phyloP scores from a whole-genome alignment of 2,329 filamentous ascomycete species.

The Ophiocordyceps camponoti-saundersi region DNA sequence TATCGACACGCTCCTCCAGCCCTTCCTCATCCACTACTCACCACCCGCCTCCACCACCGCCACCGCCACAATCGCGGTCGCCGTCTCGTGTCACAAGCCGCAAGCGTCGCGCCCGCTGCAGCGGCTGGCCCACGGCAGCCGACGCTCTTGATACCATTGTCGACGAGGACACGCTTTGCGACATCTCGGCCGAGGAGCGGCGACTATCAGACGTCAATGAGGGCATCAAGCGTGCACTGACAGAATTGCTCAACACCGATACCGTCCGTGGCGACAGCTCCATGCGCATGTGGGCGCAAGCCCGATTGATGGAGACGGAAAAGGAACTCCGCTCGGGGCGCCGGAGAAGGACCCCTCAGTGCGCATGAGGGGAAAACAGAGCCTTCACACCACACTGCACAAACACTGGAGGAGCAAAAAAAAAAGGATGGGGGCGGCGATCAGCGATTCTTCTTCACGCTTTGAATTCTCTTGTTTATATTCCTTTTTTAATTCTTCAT shows the following conservation, averaged over 20 bases:
- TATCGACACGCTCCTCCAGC: conserved; percentile 29
- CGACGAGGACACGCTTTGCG: conserved; percentile 28
- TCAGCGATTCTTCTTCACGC: neutral
- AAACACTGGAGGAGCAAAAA: neutral
- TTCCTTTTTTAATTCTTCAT: neutral
- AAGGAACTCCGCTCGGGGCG: conserved; percentile 37
- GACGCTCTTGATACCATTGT: conserved; percentile 21
- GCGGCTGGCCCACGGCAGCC: conserved; percentile 14
- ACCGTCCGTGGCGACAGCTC: conserved; percentile 30
- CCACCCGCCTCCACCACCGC: conserved; percentile 19
- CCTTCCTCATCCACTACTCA: conserved; percentile 43
- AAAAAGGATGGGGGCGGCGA: neutral
- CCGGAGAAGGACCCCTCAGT: conserved; percentile 14
- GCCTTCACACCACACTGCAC: neutral
- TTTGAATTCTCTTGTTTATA: neutral
- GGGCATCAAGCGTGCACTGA: conserved; percentile 42
- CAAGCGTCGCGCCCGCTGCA: conserved; percentile 12
- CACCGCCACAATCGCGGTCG: conserved; percentile 6
- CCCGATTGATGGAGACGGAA: conserved; percentile 42
- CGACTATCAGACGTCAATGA: conserved; percentile 40
- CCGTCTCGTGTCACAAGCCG: conserved; percentile 10
- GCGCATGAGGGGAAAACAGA: neutral
- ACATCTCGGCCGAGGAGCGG: conserved; percentile 34
- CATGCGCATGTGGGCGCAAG: conserved; percentile 41
- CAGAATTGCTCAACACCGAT: conserved; percentile 44